Percentiles rank a stretch among this genome's conserved stretches.
phyloP scores from a whole-genome alignment of 75 land plant genomes.

The Cunninghamia lanceolata region DNA sequence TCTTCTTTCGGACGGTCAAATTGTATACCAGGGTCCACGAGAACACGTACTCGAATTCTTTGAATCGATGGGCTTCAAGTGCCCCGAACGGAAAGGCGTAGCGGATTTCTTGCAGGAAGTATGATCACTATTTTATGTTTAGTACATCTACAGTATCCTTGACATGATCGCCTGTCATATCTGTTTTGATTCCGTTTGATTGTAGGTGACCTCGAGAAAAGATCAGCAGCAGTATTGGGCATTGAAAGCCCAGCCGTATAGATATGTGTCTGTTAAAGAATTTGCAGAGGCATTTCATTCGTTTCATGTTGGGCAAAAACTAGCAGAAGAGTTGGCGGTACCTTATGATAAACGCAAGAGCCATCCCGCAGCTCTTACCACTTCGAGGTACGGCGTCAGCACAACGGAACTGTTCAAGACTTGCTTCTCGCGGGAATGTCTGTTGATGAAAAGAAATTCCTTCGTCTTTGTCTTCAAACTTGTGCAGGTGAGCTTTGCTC shows the following conservation, averaged over 20 bases:
- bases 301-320: slow-evolving; percentile 54
- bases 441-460: slow-evolving; percentile 65
- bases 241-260: slow-evolving; percentile 40
- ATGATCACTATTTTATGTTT: neutral
- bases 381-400: slow-evolving; percentile 46
- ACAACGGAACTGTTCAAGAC: slow-evolving; percentile 63
- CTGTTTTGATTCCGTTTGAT: neutral
- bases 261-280: slow-evolving; percentile 52
- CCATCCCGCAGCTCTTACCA: slow-evolving; percentile 71
- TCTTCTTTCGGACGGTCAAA: slow-evolving; percentile 60
- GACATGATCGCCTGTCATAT: neutral
- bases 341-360: slow-evolving; percentile 66
- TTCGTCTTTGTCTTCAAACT: slow-evolving; percentile 66
- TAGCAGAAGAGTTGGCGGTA: slow-evolving; percentile 40
- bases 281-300: slow-evolving; percentile 72
- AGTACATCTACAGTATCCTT: neutral
- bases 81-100: slow-evolving; percentile 68
- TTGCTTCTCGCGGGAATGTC: slow-evolving; percentile 41
- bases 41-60: slow-evolving; percentile 58
- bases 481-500: slow-evolving; percentile 31
- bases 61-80: slow-evolving; percentile 60
- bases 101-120: slow-evolving; percentile 76
- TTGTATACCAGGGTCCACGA: slow-evolving; percentile 70
- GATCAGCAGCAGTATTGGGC: slow-evolving; percentile 94
- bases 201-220: slow-evolving; percentile 84